A percentile compares a stretch with the other conserved stretches of the same genome.
Conservation (phyloP, 176 grass and related monocot genomes). For the Areca catechu region DNA sequence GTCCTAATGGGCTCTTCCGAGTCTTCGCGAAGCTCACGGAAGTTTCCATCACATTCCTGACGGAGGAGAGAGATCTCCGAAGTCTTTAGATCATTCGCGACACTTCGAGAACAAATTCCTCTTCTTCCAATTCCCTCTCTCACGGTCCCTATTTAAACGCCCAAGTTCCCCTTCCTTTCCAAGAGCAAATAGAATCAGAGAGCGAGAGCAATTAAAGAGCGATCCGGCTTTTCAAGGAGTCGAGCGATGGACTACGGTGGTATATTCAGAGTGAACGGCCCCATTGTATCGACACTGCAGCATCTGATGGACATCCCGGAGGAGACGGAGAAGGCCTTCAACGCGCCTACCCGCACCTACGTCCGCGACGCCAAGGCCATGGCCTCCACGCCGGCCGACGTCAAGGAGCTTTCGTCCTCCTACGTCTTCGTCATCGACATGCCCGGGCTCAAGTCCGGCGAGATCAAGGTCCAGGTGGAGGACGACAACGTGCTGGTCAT, state of each 20-base stretch:
- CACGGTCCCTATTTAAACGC: too few relatives aligned
- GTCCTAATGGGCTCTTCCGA: too few relatives aligned
- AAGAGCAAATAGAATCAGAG: too few relatives aligned
- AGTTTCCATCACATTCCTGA: too few relatives aligned
- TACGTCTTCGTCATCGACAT: conserved; percentile 41
- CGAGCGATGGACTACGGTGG: background rate
- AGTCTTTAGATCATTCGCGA: too few relatives aligned
- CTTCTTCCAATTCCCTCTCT: too few relatives aligned
- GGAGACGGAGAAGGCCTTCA: conserved; percentile 45
- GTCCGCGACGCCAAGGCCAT: conserved; percentile 52
- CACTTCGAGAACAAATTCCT: too few relatives aligned
- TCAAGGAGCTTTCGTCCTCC: conserved; percentile 46
- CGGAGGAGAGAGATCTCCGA: too few relatives aligned
- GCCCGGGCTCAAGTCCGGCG: conserved; percentile 35
- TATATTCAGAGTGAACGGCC: conserved; percentile 18
- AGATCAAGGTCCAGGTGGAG: conserved; percentile 57
- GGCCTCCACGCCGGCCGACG: conserved; percentile 63
- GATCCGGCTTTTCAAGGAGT: too few relatives aligned
- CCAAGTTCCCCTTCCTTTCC: too few relatives aligned
- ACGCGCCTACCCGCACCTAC: conserved; percentile 43
- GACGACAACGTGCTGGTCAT: conserved; percentile 53
- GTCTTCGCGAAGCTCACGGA: too few relatives aligned
- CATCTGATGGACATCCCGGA: conserved; percentile 54
- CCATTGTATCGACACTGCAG: conserved; percentile 21
- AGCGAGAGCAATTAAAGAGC: too few relatives aligned